A percentile compares a stretch with the other conserved stretches of the same genome.
Conservation (phyloP, 345 rosid genomes). For the Turnera subulata region DNA sequence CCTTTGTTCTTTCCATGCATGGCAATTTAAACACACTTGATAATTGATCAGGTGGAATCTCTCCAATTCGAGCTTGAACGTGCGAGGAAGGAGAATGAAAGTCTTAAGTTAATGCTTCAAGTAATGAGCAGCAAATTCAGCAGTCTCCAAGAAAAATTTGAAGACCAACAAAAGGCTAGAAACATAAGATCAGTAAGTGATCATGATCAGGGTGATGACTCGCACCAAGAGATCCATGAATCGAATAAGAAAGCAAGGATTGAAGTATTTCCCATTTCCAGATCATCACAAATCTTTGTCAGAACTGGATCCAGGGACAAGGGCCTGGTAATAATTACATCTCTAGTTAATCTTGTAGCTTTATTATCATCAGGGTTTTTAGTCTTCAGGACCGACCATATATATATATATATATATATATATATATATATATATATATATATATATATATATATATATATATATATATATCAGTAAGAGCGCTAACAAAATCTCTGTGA, state of each 20-base stretch:
- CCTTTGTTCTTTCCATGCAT: no score
- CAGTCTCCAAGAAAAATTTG: constrained; percentile 22
- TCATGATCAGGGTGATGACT: no score
- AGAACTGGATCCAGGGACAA: constrained; percentile 35
- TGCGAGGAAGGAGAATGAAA: constrained; percentile 37
- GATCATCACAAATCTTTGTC: constrained; percentile 30
- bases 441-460: background rate
- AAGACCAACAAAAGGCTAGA: constrained; percentile 10
- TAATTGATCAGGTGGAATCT: constrained; percentile 21
- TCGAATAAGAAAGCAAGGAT: constrained; percentile 19
- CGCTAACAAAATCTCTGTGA: background rate
- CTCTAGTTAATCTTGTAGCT: background rate
- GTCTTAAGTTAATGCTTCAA: constrained; percentile 32
- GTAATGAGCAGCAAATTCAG: constrained; percentile 28
- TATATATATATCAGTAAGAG: background rate
- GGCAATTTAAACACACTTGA: background rate
- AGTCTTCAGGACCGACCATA: no score
- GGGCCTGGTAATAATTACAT: constrained; percentile 43
- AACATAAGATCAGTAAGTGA: background rate
- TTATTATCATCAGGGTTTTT: background rate
- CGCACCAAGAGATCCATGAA: constrained; percentile 2
- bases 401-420: no score
- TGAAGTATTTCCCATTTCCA: constrained; percentile 11
- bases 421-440: no score
- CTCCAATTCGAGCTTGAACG: constrained; percentile 31